These are phyloP conservation scores for Aethionema arabicum DNA, from an alignment of 345 rosid genomes.

Conservation along the genomic window DNA sequence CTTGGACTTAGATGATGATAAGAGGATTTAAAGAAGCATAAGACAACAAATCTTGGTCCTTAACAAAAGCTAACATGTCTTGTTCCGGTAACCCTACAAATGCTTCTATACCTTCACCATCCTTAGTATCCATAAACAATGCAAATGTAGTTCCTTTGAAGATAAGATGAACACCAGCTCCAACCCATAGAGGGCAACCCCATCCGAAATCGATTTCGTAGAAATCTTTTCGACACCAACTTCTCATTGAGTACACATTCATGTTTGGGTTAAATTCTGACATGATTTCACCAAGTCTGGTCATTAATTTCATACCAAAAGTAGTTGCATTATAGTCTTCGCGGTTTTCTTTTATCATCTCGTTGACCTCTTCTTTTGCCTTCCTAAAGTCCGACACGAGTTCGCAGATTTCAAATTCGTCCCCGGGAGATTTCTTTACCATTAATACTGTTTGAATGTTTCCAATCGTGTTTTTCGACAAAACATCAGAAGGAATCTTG, in stretches of 20 bases:
- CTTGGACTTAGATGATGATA: too few relatives aligned
- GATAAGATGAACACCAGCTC: neutral
- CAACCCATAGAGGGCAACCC: neutral
- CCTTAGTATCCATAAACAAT: neutral
- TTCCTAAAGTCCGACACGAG: neutral
- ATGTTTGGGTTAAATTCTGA: neutral
- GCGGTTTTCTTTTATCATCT: neutral
- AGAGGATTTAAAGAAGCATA: too few relatives aligned
- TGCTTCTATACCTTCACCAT: neutral
- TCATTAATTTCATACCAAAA: too few relatives aligned
- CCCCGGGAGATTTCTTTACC: neutral
- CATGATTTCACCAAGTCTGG: neutral
- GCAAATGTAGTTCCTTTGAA: neutral
- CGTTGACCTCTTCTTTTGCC: neutral
- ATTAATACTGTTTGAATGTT: constrained; percentile 12
- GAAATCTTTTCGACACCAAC: neutral
- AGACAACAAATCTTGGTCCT: neutral
- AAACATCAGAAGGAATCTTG: constrained; percentile 19
- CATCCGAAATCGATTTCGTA: neutral
- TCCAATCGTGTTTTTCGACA: constrained; percentile 28
- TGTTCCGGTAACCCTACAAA: neutral
- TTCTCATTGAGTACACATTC: neutral
- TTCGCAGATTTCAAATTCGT: neutral
- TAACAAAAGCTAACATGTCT: neutral
- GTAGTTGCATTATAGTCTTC: neutral